Evolutionary conservation across 2,329 filamentous ascomycete species (phyloP), one percentile per base, ranked within the genome.

Genomic region (Penicillium sp.): DNA sequence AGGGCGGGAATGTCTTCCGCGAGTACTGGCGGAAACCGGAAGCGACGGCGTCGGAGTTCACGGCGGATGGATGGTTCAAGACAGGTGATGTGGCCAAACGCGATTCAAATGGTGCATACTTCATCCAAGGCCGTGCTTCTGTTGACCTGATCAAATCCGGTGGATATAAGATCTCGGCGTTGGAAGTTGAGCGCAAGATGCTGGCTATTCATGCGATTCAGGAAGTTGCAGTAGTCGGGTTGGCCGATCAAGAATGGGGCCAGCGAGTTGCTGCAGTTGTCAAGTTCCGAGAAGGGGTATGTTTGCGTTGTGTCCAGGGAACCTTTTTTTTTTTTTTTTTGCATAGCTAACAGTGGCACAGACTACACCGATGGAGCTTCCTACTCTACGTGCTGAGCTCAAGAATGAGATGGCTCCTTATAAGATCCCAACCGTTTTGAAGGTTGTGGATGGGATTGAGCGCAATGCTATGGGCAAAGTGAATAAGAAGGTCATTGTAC

Each of bases 391-490:
- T 5, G 53, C 67, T 6, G 56, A 69, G 14, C 78, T 72, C 29
- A 72, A 71, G 57, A 63, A 61, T n/a, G 69, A 72, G 50, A 69
- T 97, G 62, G 94, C 88, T 2, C 85, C 83, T 60, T 97, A 97
- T 76, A 97, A 99, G 81, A 92, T 97, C 55, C 94, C 94, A 0
- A 91, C 94, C 70, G 86, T 96, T 57, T 78, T 97, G 74, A 88
- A 85, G 71, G 77, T 95, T 6, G 90, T 97, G 18, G 86, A 90
- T 45, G 76, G 84, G 38, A 72, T 72, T 39, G 69, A 72, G 45
- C 69, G 70, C 29, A 72, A 72, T 56, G 93, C 92, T 32, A 99
- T 99, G 94, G 94, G 94, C 42, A 99, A 99, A 79, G 73, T 76
- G 24, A 76, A 76, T 59, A 76, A 76, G 65, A 76, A 75, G 60